These are phyloP conservation scores for Solanum chacoense DNA, from an alignment of 305 asterid species.

Conservation along the genomic window DNA sequence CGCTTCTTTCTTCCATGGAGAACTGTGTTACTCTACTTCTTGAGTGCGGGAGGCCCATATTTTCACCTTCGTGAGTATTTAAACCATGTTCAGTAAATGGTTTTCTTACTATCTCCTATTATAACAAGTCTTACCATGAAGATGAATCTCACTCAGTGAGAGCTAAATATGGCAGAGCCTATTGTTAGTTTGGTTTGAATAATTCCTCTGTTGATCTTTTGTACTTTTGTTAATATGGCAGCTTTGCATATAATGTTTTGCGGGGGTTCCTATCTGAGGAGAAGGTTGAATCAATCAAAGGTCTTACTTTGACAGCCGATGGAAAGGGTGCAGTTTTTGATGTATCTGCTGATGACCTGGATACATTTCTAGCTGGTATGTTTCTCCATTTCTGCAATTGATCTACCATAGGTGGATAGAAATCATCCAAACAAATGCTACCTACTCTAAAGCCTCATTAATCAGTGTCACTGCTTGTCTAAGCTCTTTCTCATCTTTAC, in stretches of 20 bases:
- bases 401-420: background rate
- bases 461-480: background rate
- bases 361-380: slow-evolving; percentile 52
- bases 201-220: background rate
- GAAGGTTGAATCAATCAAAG: slow-evolving; percentile 70
- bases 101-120: background rate
- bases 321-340: slow-evolving; percentile 89
- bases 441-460: background rate
- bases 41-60: slow-evolving; percentile 61
- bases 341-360: slow-evolving; percentile 57
- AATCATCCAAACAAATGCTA: background rate
- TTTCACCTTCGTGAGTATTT: slow-evolving; percentile 61
- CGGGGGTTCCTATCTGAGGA: slow-evolving; percentile 79
- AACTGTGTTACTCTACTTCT: slow-evolving; percentile 71
- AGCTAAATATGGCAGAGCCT: background rate
- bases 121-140: background rate
- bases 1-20: slow-evolving; percentile 83
- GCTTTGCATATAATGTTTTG: slow-evolving; percentile 54
- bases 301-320: slow-evolving; percentile 76
- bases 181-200: background rate
- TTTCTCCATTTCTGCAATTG: background rate
- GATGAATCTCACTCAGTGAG: background rate
- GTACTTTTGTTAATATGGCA: slow-evolving; percentile 11
- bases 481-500: background rate
- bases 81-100: background rate